A percentile compares a stretch with the other conserved stretches of the same genome.
Evolutionary conservation across 306 rosid genomes (phyloP).

Genomic region (Pterocarpus santalinus): DNA sequence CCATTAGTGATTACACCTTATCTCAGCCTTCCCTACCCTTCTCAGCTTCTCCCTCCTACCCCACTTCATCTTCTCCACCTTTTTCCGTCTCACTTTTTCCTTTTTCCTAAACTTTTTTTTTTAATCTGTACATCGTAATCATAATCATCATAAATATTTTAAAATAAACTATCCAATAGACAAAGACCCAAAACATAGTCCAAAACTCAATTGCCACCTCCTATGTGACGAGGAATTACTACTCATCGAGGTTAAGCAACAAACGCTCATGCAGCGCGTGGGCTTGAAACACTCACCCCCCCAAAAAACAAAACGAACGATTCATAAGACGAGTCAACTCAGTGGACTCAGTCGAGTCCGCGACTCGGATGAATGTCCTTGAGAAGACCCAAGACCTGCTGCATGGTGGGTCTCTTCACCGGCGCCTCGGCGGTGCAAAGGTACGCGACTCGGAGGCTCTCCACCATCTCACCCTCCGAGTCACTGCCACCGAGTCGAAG

Average conservation of each 20-base stretch:
- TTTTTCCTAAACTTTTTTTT: not conserved
- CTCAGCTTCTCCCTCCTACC: not conserved
- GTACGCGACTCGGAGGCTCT: conserved; percentile 90
- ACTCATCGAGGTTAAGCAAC: conserved; percentile 8
- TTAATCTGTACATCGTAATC: conserved; percentile 33
- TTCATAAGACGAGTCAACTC: conserved; percentile 30
- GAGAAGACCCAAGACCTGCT: conserved; percentile 86
- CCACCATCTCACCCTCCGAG: conserved; percentile 74
- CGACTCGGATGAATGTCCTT: conserved; percentile 69
- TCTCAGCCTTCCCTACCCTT: not conserved
- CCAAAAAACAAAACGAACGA: not conserved
- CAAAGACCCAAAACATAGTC: conserved; percentile 27
- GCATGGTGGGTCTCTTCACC: conserved; percentile 88
- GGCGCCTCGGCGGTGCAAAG: conserved; percentile 92
- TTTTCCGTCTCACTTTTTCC: conserved; percentile 29
- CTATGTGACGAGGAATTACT: conserved; percentile 19
- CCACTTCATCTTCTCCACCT: conserved; percentile 41
- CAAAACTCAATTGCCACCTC: conserved; percentile 23
- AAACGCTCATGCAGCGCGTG: not conserved
- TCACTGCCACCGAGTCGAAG: conserved; percentile 49
- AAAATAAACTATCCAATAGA: not conserved
- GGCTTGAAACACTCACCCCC: not conserved
- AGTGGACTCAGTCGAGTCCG: conserved; percentile 47
- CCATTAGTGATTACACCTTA: not conserved
- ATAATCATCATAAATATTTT: conserved; percentile 14